Percentiles rank a stretch among this genome's conserved stretches.
Conservation (phyloP, 2,329 filamentous ascomycete genomes). For the Diaporthe helianthi region DNA sequence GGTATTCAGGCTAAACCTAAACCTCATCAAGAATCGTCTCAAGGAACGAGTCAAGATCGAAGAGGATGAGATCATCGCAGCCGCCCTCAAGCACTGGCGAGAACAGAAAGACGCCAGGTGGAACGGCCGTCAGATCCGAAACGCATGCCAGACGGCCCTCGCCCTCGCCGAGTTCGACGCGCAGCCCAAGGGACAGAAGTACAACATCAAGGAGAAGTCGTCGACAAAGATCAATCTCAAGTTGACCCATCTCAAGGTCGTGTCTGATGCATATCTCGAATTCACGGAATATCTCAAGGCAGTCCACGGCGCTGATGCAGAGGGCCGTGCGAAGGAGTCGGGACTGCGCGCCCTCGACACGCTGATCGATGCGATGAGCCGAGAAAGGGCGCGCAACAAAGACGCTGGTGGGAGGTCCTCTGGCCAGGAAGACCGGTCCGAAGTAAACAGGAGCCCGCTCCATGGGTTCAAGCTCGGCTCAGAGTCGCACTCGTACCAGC, state of each 20-base stretch:
- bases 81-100: too few species aligned
- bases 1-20: background rate
- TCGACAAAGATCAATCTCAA: slow-evolving; percentile 6
- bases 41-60: too few species aligned
- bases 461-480: background rate
- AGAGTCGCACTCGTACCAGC: background rate
- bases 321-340: background rate
- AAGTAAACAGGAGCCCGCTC: background rate
- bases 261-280: slow-evolving; percentile 16
- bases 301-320: slow-evolving; percentile 22
- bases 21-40: background rate
- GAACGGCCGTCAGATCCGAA: background rate
- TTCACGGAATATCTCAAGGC: slow-evolving; percentile 22
- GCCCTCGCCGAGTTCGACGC: background rate
- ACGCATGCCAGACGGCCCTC: background rate
- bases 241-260: background rate
- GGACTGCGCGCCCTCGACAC: slow-evolving; percentile 8
- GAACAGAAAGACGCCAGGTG: background rate
- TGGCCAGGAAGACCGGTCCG: background rate
- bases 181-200: slow-evolving; percentile 13
- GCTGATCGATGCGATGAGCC: background rate
- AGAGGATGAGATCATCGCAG: too few species aligned
- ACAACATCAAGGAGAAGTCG: slow-evolving; percentile 1
- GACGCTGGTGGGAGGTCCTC: background rate
- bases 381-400: slow-evolving; percentile 40